Evolutionary conservation across 768 basidiomycete genomes (phyloP), one percentile per base, ranked within the genome.

Genomic region (Lactarius indigo): DNA sequence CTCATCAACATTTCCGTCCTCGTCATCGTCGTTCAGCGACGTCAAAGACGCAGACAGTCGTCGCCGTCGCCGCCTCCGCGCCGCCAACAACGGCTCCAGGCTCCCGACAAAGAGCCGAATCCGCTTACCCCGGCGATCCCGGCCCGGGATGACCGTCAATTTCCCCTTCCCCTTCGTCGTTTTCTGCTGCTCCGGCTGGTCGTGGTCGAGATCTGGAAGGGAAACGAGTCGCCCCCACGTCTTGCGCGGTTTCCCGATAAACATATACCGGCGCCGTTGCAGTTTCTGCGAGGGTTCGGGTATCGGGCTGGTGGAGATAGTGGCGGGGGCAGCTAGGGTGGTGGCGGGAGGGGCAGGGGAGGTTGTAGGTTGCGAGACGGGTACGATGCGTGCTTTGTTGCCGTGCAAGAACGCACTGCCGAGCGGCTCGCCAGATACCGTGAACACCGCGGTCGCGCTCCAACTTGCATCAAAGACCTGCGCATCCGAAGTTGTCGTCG

Each of bases 61-160:
- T n/a, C n/a, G n/a, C n/a, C n/a, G n/a, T n/a, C n/a, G n/a, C n/a
- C n/a, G n/a, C n/a, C n/a, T n/a, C n/a, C n/a, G n/a, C n/a, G n/a
- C n/a, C n/a, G 28, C n/a, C n/a, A n/a, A n/a, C n/a, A n/a, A n/a
- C n/a, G n/a, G n/a, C n/a, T n/a, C n/a, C n/a, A n/a, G n/a, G 31
- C 39, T 63, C n/a, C 66, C 66, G 8, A 42, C 57, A 26, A 44
- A 67, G 39, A 37, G 7, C 15, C 61, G 61, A 47, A 37, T 37
- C 18, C 28, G 26, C 20, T 5, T 18, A 5, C 61, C 57, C 50
- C 31, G 47, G 39, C 61, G 50, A 0, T 28, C 28, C 28, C 28
- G 1, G 26, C 35, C 0, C 26, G 52, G 0, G 52, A 52, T 23
- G 1, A 35, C 33, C 10, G 33, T 2, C 33, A 1, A 33, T 28